Evolutionary conservation across 805 yeast genomes (phyloP), one percentile per base, ranked within the genome.

Genomic region (fission yeast (Schizosaccharomyces pombe)): DNA sequence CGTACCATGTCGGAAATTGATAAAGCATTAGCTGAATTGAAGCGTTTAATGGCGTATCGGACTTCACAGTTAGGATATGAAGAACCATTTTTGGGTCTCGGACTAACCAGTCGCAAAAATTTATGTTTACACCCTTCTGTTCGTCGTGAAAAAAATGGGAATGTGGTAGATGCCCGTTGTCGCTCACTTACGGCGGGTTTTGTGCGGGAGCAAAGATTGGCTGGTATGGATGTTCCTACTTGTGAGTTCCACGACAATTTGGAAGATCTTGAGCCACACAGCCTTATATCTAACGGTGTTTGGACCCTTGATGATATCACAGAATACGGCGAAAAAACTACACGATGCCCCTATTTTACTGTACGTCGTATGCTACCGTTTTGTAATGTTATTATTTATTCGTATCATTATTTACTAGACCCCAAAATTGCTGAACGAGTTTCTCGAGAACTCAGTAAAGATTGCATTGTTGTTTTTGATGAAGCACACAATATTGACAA

Each of bases 1-100:
- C 97, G 99, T 74, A 91, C 99, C 33, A 91, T 91, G 97, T 85
- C 96, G 9, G 99, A 91, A 69, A 91, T 91, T 65, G 98, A 91
- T 68, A 91, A 91, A 68, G 96, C 98, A 0, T 70, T 91, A 63
- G 85, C 89, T 5, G 99, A 91, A 70, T 72, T 91, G 70, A 79
- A 83, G 58, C 78, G 77, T 55, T 72, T 91, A 61, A 91, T 91
- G 97, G 84, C 78, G 55, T 91, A 75, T 64, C 74, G 99, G 60
- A 68, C 86, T 1, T 72, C 77, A 52, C 94, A 85, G 63, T 71
- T 91, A 53, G 97, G 97, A 0, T 78, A 74, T 61, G 80, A 70
- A 24, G 98, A 91, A 65, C 94, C 86, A 55, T 91, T 91, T 65
- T 71, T 96, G 59, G 99, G 97, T 0, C 68, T 91, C 58, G 99